These are phyloP conservation scores for Phytophthora quininea DNA, from an alignment of 352 stramenopile species.

Conservation along the genomic window DNA sequence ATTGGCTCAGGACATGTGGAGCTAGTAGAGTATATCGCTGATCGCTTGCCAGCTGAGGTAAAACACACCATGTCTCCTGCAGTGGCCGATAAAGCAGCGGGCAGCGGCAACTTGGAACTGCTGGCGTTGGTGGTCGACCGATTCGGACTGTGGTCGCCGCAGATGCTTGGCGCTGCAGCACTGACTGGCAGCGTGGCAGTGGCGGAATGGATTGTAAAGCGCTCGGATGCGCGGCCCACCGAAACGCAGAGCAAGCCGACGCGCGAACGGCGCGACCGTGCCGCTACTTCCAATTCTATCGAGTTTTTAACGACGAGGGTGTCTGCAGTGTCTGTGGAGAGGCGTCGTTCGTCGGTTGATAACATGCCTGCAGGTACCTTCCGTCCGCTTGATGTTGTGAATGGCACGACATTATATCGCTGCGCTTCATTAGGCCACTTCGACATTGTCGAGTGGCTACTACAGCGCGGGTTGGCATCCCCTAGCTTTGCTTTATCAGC, in stretches of 20 bases:
- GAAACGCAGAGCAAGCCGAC: conserved; percentile 7
- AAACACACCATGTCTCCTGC: conserved; percentile 17
- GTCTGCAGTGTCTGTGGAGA: conserved; percentile 8
- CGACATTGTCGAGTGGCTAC: conserved; percentile 40
- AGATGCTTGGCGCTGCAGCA: conserved; percentile 31
- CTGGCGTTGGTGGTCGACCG: conserved; percentile 37
- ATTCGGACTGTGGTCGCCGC: conserved; percentile 36
- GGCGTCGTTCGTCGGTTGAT: conserved; percentile 29
- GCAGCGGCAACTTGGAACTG: conserved; percentile 31
- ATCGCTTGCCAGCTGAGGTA: conserved; percentile 20
- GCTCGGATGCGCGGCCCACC: conserved; percentile 4
- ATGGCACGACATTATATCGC: conserved; percentile 30
- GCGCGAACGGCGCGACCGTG: conserved; percentile 22
- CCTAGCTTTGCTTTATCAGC: conserved; percentile 27
- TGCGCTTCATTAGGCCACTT: conserved; percentile 26
- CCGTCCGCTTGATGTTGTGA: conserved; percentile 28
- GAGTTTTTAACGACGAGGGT: conserved; percentile 7
- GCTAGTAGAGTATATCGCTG: conserved; percentile 38
- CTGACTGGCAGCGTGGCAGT: conserved; percentile 37
- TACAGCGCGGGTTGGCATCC: conserved; percentile 17
- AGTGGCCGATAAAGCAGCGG: conserved; percentile 33
- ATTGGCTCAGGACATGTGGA: conserved; percentile 39
- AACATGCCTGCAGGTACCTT: conserved; percentile 18
- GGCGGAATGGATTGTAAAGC: conserved; percentile 36
- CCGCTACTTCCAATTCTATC: conserved; percentile 26